phyloP scores from a whole-genome alignment of 768 basidiomycete genomes.

The Boletus sp. region DNA sequence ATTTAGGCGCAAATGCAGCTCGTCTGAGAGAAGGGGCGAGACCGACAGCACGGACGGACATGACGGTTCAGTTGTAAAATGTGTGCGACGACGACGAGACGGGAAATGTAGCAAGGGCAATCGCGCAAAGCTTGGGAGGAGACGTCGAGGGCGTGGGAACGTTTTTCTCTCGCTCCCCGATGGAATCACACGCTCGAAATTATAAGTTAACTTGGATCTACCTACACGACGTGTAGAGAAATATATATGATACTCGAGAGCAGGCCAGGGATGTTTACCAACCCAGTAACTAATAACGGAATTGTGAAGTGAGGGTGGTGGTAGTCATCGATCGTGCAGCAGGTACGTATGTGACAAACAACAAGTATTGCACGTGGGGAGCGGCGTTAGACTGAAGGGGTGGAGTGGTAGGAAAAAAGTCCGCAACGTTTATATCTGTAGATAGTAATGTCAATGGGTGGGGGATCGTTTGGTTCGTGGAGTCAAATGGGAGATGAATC shows the following conservation, averaged over 20 bases:
- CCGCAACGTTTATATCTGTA: slow-evolving; percentile 14
- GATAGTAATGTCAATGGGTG: slow-evolving; percentile 8
- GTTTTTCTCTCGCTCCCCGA: not conserved
- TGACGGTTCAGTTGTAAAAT: slow-evolving; percentile 27
- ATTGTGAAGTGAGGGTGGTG: slow-evolving; percentile 1
- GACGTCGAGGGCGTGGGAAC: slow-evolving; percentile 19
- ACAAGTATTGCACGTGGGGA: slow-evolving; percentile 7
- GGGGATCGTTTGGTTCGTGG: not conserved
- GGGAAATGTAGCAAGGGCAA: not conserved
- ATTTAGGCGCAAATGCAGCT: slow-evolving; percentile 38
- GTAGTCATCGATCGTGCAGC: slow-evolving; percentile 14
- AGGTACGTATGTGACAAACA: slow-evolving; percentile 19
- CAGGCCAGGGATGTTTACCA: slow-evolving; percentile 7
- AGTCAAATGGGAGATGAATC: not conserved
- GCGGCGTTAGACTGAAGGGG: slow-evolving; percentile 2
- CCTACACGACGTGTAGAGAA: not conserved
- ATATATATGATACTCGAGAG: slow-evolving; percentile 13
- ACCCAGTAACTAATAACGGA: not conserved
- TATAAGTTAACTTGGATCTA: slow-evolving; percentile 1
- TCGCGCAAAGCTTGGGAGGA: no score
- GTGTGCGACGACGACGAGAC: not conserved
- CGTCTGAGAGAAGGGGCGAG: slow-evolving; percentile 56
- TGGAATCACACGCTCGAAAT: slow-evolving; percentile 12
- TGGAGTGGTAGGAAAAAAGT: slow-evolving; percentile 1
- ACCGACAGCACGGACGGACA: slow-evolving; percentile 52